Evolutionary conservation across 345 rosid species (phyloP), one percentile per base, ranked within the genome.

Genomic region (Euphorbia lathyris): DNA sequence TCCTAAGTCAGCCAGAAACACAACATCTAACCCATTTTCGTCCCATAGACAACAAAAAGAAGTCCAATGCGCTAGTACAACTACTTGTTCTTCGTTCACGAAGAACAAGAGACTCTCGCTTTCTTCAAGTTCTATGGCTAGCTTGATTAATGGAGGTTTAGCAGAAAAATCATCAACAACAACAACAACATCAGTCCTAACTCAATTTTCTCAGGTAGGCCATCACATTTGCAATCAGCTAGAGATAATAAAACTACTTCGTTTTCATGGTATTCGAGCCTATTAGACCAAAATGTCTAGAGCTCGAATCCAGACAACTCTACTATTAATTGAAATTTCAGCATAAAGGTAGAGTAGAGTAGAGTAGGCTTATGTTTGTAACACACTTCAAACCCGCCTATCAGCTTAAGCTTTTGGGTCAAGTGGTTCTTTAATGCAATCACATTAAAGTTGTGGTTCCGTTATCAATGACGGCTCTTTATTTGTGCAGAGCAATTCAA

Each of bases 191-290:
- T 51, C 72, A 14, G 73, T 30, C 43, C 43, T 45, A 43, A 67
- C 59, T 70, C 60, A 26, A 29, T 47, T 55, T 62, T 34, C 47
- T 62, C 62, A 72, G 76, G 80, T 62, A 62, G 23, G 32, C 43
- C 11, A 40, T 40, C 38, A 34, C 4, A 34, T 34, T 34, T 34
- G 38, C 38, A 34, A 34, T 34, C 38, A 34, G 38, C 38, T 34
- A 3, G 7, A 34, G 38, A 34, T 34, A 34, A 34, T 34, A 34
- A 34, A 34, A 34, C 38, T 3, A n/a, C n/a, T n/a, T n/a, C n/a
- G n/a, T n/a, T n/a, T n/a, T n/a, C n/a, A n/a, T n/a, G n/a, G n/a
- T n/a, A n/a, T n/a, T n/a, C n/a, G n/a, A n/a, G n/a, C n/a, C n/a
- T n/a, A 34, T 34, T 7, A 40, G 43, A 6, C 43, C 43, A 40